These are phyloP conservation scores for Sordariomycetes sp. DNA, from an alignment of 2,329 filamentous ascomycete genomes.

Conservation along the genomic window DNA sequence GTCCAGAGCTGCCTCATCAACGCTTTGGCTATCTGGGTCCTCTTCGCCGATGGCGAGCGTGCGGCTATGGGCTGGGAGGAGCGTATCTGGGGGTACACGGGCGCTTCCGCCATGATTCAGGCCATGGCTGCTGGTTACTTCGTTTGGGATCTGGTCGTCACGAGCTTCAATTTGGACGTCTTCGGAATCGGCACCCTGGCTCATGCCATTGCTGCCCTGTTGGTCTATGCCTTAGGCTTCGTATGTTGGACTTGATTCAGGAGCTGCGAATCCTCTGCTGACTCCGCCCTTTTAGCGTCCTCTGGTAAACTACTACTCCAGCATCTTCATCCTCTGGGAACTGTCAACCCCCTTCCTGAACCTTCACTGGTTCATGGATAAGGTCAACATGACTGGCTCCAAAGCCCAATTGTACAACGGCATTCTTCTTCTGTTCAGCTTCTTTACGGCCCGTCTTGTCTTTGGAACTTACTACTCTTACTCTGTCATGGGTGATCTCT, in stretches of 20 bases:
- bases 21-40: conserved; percentile 63
- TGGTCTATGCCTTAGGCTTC: conserved; percentile 70
- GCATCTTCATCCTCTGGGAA: conserved; percentile 79
- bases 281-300: conserved; percentile 47
- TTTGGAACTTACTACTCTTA: conserved; percentile 69
- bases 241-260: conserved; percentile 39
- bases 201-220: conserved; percentile 65
- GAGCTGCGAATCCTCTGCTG: conserved; percentile 3
- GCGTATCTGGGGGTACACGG: conserved; percentile 71
- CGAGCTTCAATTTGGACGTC: conserved; percentile 55
- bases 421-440: conserved; percentile 59
- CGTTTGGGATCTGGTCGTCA: conserved; percentile 71
- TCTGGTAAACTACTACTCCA: conserved; percentile 76
- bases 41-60: conserved; percentile 59
- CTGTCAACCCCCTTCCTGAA: conserved; percentile 79
- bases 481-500: conserved; percentile 63
- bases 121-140: conserved; percentile 75
- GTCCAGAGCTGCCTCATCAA: conserved; percentile 69
- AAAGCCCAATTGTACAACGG: conserved; percentile 70
- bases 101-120: conserved; percentile 62
- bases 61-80: conserved; percentile 55
- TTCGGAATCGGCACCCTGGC: conserved; percentile 72
- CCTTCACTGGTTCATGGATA: conserved; percentile 89
- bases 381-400: conserved; percentile 70
- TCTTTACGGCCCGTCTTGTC: conserved; percentile 68